These are phyloP conservation scores for Pestalotiopsis sp. DNA, from an alignment of 2,329 filamentous ascomycete genomes.

Conservation along the genomic window DNA sequence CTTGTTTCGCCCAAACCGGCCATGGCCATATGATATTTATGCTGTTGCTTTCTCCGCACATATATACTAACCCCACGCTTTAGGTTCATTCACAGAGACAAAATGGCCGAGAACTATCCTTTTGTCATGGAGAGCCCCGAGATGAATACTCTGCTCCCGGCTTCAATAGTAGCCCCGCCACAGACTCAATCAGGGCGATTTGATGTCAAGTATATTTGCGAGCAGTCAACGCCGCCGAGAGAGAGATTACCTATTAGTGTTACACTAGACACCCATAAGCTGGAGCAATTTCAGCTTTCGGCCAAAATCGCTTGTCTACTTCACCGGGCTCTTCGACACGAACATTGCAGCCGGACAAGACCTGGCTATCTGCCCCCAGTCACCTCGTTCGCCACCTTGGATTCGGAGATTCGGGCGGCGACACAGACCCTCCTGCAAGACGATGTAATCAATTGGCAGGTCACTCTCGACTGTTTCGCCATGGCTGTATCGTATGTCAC, in stretches of 20 bases:
- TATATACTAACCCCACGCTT: slow-evolving; percentile 14
- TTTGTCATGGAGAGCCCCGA: slow-evolving; percentile 34
- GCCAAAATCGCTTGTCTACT: slow-evolving; percentile 33
- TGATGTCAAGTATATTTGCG: slow-evolving; percentile 35
- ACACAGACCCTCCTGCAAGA: slow-evolving; percentile 28
- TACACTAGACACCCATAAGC: not conserved
- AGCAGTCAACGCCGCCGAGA: slow-evolving; percentile 6
- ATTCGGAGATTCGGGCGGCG: slow-evolving; percentile 29
- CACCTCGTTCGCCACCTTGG: slow-evolving; percentile 27
- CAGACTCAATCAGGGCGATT: slow-evolving; percentile 28
- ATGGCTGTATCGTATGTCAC: slow-evolving; percentile 33
- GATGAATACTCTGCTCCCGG: slow-evolving; percentile 29
- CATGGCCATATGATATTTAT: too few species aligned
- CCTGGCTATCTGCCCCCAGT: slow-evolving; percentile 28
- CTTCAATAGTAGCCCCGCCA: slow-evolving; percentile 22
- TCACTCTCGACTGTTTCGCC: slow-evolving; percentile 33
- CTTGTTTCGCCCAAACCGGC: not conserved
- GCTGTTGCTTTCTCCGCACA: not conserved
- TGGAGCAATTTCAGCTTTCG: slow-evolving; percentile 29
- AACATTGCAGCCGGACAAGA: slow-evolving; percentile 21
- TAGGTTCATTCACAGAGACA: slow-evolving; percentile 35
- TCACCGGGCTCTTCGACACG: slow-evolving; percentile 31
- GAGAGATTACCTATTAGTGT: slow-evolving; percentile 5
- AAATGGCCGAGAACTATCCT: slow-evolving; percentile 27
- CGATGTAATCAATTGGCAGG: slow-evolving; percentile 30